Evolutionary conservation across 345 rosid genomes (phyloP).

Genomic region (Populus simonii): DNA sequence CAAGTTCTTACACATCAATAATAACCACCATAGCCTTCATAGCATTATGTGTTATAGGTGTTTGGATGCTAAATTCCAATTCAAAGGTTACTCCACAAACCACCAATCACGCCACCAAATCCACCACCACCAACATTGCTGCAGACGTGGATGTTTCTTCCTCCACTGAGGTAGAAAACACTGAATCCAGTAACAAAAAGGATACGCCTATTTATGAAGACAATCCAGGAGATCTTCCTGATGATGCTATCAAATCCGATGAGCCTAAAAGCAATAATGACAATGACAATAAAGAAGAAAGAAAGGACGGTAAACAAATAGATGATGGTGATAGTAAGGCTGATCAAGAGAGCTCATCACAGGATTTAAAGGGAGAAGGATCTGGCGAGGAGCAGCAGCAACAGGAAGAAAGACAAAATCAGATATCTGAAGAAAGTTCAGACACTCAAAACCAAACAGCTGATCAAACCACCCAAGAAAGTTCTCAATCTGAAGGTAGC

Average conservation of each 20-base stretch:
- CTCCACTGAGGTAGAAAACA: conserved; percentile 21
- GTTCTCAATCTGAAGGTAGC: conserved; percentile 1
- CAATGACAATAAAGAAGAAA: background rate
- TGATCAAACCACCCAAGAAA: conserved; percentile 18
- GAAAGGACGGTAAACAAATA: background rate
- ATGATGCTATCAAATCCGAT: conserved; percentile 73
- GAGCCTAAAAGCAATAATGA: conserved; percentile 30
- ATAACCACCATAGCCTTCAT: conserved; percentile 63
- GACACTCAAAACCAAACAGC: conserved; percentile 23
- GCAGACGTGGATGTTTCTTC: conserved; percentile 11
- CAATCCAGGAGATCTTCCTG: conserved; percentile 82
- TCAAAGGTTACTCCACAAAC: conserved; percentile 44
- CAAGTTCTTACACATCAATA: conserved; percentile 55
- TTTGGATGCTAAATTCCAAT: conserved; percentile 73
- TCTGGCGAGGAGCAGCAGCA: conserved; percentile 42
- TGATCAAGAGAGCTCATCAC: conserved; percentile 12
- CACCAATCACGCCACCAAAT: conserved; percentile 29
- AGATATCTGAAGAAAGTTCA: conserved; percentile 35
- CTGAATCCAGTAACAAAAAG: conserved; percentile 18
- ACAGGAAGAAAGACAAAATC: conserved; percentile 32
- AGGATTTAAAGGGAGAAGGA: conserved; percentile 26
- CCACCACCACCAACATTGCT: conserved; percentile 6
- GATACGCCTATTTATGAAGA: conserved; percentile 53
- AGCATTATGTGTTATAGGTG: conserved; percentile 63
- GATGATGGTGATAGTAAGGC: conserved; percentile 1